Conservation (phyloP, 805 yeast genomes). For the Saccharomyces cerevisiae region DNA sequence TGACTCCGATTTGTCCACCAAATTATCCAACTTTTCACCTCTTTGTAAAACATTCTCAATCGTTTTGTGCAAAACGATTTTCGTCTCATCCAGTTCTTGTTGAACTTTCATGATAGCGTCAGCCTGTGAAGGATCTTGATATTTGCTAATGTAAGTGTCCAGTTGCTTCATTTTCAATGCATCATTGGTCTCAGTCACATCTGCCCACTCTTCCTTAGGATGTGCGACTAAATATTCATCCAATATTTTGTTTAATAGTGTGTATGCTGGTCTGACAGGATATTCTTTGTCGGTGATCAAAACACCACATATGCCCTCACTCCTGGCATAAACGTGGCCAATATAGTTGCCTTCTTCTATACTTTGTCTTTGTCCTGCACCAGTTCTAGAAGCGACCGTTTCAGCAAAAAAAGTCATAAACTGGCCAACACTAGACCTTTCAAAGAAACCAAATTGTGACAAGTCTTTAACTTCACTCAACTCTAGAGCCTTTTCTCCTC, state of each 20-base stretch:
- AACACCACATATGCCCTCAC: constrained; percentile 89
- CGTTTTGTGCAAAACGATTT: constrained; percentile 90
- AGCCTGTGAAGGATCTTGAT: constrained; percentile 96
- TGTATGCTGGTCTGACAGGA: constrained; percentile 94
- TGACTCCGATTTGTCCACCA: constrained; percentile 93
- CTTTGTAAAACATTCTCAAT: constrained; percentile 90
- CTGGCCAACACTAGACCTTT: constrained; percentile 72
- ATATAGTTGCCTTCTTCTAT: constrained; percentile 86
- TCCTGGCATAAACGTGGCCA: constrained; percentile 84
- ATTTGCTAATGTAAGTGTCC: constrained; percentile 63
- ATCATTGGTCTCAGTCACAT: constrained; percentile 37
- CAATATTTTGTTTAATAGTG: constrained; percentile 78
- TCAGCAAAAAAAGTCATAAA: constrained; percentile 91
- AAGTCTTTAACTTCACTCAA: constrained; percentile 75
- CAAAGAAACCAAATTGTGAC: constrained; percentile 82
- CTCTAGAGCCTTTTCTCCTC: constrained; percentile 57
- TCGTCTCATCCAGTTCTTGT: constrained; percentile 95
- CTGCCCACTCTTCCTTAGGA: constrained; percentile 65
- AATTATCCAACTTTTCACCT: constrained; percentile 89
- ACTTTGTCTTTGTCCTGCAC: constrained; percentile 84
- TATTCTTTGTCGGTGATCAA: constrained; percentile 90
- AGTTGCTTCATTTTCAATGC: constrained; percentile 38
- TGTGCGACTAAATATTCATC: constrained; percentile 84
- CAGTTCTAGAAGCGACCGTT: constrained; percentile 84
- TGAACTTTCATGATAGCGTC: constrained; percentile 96